Evolutionary conservation across 2,329 filamentous ascomycete genomes (phyloP).

Genomic region (Nigrospora osmanthi): DNA sequence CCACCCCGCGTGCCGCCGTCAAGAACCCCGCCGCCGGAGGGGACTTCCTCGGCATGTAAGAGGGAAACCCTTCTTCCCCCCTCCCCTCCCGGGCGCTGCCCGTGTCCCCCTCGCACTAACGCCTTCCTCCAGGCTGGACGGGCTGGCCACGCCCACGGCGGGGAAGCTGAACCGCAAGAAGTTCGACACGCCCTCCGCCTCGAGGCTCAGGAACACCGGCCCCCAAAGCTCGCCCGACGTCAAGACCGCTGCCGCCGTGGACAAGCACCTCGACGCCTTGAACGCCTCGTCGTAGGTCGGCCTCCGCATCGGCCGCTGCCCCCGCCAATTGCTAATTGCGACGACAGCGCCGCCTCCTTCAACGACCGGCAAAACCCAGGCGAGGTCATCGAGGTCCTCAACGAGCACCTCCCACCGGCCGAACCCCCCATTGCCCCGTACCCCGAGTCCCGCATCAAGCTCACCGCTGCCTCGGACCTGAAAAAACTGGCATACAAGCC

Average conservation of each 20-base stretch:
- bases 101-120: constrained; percentile 10
- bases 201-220: constrained; percentile 34
- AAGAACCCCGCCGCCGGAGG: constrained; percentile 34
- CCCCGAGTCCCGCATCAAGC: constrained; percentile 69
- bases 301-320: background rate
- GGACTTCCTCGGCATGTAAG: constrained; percentile 79
- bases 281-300: constrained; percentile 27
- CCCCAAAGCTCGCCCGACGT: constrained; percentile 35
- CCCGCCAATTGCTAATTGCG: constrained; percentile 6
- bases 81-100: no score
- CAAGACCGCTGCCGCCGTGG: constrained; percentile 30
- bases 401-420: constrained; percentile 60
- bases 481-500: constrained; percentile 90
- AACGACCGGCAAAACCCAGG: constrained; percentile 71
- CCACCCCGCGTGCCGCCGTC: constrained; percentile 53
- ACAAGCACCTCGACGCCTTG: constrained; percentile 30
- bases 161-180: constrained; percentile 35
- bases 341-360: constrained; percentile 54
- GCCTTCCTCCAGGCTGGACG: constrained; percentile 46
- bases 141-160: constrained; percentile 51
- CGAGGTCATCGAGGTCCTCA: constrained; percentile 76
- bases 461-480: constrained; percentile 79
- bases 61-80: background rate
- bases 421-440: constrained; percentile 66
- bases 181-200: constrained; percentile 37